Evolutionary conservation across 768 basidiomycete species (phyloP), one percentile per base, ranked within the genome.

Genomic region (Suillus lakei): DNA sequence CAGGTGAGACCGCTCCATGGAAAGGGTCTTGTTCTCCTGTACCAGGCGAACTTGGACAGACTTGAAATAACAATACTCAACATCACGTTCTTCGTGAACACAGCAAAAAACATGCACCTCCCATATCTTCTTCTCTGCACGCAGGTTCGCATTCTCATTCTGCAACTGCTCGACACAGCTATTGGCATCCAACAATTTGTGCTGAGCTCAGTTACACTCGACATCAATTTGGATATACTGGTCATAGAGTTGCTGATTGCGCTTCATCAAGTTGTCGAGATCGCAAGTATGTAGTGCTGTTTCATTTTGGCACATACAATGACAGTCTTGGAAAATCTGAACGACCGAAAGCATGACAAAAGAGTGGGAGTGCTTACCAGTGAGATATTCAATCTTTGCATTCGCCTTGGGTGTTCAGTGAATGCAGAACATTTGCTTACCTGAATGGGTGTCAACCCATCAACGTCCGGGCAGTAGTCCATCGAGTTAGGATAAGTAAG

Each of bases 61-160:
- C 95, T 95, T 67, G 55, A 5, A 34, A n/a, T 60, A 30, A 51
- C 54, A 60, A 7, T n/a, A n/a, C n/a, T 72, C 54, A 72, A n/a
- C 46, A 8, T 61, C 32, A n/a, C 9, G 9, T 9, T 26, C 16
- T 4, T n/a, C 26, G 8, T 6, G 28, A 66, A 30, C 44, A 26
- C 15, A 32, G 26, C 30, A 5, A 39, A 34, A 41, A 43, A n/a
- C 38, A 72, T 85, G 38, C 61, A 93, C 95, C 89, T 94, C 93
- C 91, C 92, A 95, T 41, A 96, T 92, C 72, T 88, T 91, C 82
- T 95, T 96, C 84, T 99, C 97, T 0, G 95, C 96, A 50, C 91
- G 88, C 21, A 98, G 84, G 74, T 93, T 96, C 3, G 93, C 91
- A 68, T 84, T 86, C 70, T 98, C 96, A 69, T 92, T 93, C 10